Percentiles rank a stretch among this genome's conserved stretches.
Conservation (phyloP, 140 eudicot species). For the Oenanthe javanica region DNA sequence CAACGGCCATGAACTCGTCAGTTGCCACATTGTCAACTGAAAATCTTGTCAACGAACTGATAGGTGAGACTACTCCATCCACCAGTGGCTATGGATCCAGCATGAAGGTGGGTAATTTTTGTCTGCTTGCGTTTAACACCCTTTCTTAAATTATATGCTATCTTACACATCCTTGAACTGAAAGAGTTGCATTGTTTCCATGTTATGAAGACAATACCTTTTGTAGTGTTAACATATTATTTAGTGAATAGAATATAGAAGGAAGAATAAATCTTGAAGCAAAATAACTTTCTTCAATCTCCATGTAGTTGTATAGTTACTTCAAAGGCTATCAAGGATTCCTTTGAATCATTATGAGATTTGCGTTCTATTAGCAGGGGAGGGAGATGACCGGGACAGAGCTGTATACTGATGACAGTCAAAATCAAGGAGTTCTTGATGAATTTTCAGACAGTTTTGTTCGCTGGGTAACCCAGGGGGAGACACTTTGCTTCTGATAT, state of each 20-base stretch:
- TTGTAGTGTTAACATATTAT: neutral
- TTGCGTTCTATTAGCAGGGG: slow-evolving; percentile 30
- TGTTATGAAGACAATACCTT: neutral
- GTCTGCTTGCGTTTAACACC: neutral
- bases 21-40: slow-evolving; percentile 35
- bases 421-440: slow-evolving; percentile 34
- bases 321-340: neutral
- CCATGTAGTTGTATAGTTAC: neutral
- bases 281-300: neutral
- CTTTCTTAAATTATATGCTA: neutral
- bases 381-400: slow-evolving; percentile 40
- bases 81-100: slow-evolving; percentile 56
- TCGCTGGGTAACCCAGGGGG: slow-evolving; percentile 67
- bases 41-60: slow-evolving; percentile 37
- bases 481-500: slow-evolving; percentile 54
- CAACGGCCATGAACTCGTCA: slow-evolving; percentile 36
- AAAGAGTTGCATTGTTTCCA: neutral
- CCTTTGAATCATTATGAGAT: neutral
- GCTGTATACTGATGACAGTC: slow-evolving; percentile 23
- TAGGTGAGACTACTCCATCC: slow-evolving; percentile 52
- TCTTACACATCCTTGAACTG: neutral
- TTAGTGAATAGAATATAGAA: too few relatives aligned
- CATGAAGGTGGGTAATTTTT: slow-evolving; percentile 49
- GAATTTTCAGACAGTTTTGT: slow-evolving; percentile 71
- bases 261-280: neutral